phyloP scores from a whole-genome alignment of 768 basidiomycete genomes.

The Tylopilus felleus region DNA sequence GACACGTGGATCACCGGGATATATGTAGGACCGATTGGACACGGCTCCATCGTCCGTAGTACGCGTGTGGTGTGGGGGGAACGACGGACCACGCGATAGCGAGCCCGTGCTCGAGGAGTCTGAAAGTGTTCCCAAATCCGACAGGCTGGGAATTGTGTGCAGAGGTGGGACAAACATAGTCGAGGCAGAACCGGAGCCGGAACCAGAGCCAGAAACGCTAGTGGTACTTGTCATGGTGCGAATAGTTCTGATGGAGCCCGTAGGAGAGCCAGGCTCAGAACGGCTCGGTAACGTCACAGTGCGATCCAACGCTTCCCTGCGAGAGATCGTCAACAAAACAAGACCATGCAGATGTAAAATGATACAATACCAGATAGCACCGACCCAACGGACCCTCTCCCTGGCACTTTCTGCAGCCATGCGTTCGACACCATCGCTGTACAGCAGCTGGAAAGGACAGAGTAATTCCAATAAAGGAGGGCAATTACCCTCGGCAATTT shows the following conservation, averaged over 20 bases:
- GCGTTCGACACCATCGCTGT: conserved; percentile 85
- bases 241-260: conserved; percentile 68
- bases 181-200: conserved; percentile 56
- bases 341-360: neutral
- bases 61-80: conserved; percentile 57
- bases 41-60: conserved; percentile 76
- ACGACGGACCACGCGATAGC: conserved; percentile 43
- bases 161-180: conserved; percentile 78
- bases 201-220: conserved; percentile 39
- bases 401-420: conserved; percentile 85
- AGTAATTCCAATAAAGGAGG: conserved; percentile 63
- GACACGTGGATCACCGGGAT: conserved; percentile 68
- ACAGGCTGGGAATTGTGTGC: conserved; percentile 66
- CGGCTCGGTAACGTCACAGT: conserved; percentile 49
- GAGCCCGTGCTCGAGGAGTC: conserved; percentile 38
- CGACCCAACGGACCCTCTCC: conserved; percentile 89
- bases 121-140: conserved; percentile 53
- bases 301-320: conserved; percentile 77
- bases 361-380: conserved; percentile 71
- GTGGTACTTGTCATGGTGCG: conserved; percentile 48
- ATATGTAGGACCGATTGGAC: conserved; percentile 60
- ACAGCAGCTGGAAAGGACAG: conserved; percentile 89
- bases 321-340: conserved; percentile 1
- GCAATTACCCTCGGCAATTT: conserved; percentile 44
- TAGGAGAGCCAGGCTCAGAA: conserved; percentile 43